Base-by-base conservation (phyloP, 306 rosid species). In the Cicer yamashitae region DNA sequence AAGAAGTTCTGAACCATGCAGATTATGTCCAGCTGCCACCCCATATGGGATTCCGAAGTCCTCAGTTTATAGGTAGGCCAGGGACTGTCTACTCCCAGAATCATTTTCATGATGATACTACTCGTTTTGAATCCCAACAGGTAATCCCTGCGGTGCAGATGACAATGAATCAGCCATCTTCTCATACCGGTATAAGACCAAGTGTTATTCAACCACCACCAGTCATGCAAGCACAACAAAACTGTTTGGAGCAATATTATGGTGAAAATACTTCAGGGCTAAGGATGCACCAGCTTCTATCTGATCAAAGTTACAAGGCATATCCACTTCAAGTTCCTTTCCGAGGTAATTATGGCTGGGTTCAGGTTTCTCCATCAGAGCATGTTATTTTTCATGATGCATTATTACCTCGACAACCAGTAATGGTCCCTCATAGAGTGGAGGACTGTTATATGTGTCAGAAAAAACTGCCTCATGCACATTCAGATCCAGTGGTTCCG, bases 361-460 rank as follows among this genome's bases (percentile, higher is more conserved):
- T 85, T 71, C 90, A 86, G 78, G 86, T 86, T 83, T 88, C 91
- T 18, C 38, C 67, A 11, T 82, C 81, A 5, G 88, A 88, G 63
- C 87, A 80, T 78, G 87, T 82, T 71, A 41, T 83, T 69, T 79
- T 61, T 71, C 77, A 82, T 67, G 96, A 90, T 68, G 91, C 84
- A 71, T 58, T 77, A 70, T 82, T 62, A 52, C 71, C 90, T 51
- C 88, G 87, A 77, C 94, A 83, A 79, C 86, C 82, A 34, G 88
- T 74, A 70, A 73, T 74, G 81, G 81, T 78, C 82, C 71, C 91
- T 79, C 79, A 69, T 37, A 82, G 83, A 81, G 70, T 82, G 74
- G 91, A 91, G 81, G 90, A 91, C 63, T 90, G 94, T 82, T 83
- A 82, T 75, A 83, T 91, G 89, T 91, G 98, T 89, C 94, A 78